Evolutionary conservation across 768 basidiomycete genomes (phyloP).

Genomic region (Rhodotorula babjevae): DNA sequence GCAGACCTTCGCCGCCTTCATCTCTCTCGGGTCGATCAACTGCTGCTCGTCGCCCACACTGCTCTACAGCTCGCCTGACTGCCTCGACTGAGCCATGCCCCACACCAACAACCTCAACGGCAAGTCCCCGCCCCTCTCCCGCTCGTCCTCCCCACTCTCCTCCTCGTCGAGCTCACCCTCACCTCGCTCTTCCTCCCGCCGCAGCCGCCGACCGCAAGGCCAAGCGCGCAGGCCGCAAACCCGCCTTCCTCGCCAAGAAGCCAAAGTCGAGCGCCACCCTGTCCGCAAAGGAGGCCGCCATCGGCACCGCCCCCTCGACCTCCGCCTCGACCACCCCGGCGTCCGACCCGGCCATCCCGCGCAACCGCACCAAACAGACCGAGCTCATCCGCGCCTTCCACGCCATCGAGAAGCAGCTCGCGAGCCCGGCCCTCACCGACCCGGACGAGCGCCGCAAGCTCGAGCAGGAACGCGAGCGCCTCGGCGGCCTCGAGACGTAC

Average conservation of each 20-base stretch:
- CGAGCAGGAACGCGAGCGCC: conserved; percentile 17
- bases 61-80: too few species aligned
- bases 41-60: background rate
- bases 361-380: conserved; percentile 10
- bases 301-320: background rate
- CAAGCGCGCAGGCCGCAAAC: conserved; percentile 9
- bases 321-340: too few species aligned
- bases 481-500: conserved; percentile 41
- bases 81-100: conserved; percentile 9
- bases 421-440: conserved; percentile 13
- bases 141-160: background rate
- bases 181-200: background rate
- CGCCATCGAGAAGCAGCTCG: conserved; percentile 40
- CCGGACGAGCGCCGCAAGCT: conserved; percentile 26
- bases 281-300: background rate
- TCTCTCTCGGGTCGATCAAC: too few species aligned
- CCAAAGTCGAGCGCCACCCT: background rate
- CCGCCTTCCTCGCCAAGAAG: conserved; percentile 17
- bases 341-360: background rate
- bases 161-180: background rate
- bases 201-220: conserved; percentile 24
- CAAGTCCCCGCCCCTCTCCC: background rate
- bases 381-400: conserved; percentile 38
- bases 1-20: too few species aligned
- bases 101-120: conserved; percentile 34